Base-by-base conservation (phyloP, 768 basidiomycete species). In the Kwoniella sp. region DNA sequence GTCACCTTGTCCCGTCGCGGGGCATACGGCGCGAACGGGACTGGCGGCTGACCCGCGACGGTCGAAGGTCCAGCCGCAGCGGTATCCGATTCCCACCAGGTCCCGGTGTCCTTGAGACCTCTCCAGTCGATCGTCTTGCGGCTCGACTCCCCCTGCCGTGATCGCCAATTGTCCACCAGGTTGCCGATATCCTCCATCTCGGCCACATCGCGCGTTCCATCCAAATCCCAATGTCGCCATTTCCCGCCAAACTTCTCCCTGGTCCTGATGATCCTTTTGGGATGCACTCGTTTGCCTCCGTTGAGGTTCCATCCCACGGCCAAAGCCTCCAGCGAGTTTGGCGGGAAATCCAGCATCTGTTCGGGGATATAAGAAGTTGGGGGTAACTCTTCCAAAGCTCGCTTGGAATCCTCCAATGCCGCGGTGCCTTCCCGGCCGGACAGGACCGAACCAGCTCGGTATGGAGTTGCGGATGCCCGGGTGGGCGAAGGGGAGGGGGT, bases 401-500 rank as follows among this genome's bases (percentile, higher is more conserved):
- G 20, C 7, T n/a, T n/a, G 6, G 41, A 40, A 3, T 48, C 50
- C 19, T 62, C 63, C 3, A 46, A 50, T 1, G 41, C 40, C 3
- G 48, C 54, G 22, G 63, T 65, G 15, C 37, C 42, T 42, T 60
- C 65, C n/a, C 62, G 20, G 1, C 61, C 62, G 4, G 63, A 62
- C 3, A 50, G 11, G 1, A 45, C 47, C 11, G 59, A 59, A 23
- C 34, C 37, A 9, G 53, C 61, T 25, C 64, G 37, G 37, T 40
- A 58, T 26, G 56, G 51, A 2, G 59, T 63, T 5, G 59, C 58
- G 0, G 56, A 52, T n/a, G 45, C 44, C 36, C 67, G 34, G 3
- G 59, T 53, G 7, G 71, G 71, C 1, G 68, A 69, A 11, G 72
- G 72, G 8, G 64, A 61, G 20, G 72, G 72, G 2, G 70, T 72